Evolutionary conservation across 2,329 filamentous ascomycete species (phyloP).

Genomic region (Myriosclerotinia curreyana): DNA sequence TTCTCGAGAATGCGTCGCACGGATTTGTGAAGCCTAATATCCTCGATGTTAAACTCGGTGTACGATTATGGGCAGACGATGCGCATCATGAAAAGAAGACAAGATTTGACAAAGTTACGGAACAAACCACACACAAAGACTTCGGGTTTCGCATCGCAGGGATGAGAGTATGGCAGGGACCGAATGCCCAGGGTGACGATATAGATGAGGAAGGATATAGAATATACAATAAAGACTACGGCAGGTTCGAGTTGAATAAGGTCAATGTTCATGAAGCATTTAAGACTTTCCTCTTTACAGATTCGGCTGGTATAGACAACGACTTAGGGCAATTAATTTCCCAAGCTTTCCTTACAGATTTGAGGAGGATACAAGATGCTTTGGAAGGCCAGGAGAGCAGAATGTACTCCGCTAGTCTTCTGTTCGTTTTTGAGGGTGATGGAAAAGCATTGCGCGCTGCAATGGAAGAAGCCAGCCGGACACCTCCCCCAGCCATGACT

Average conservation of each 20-base stretch:
- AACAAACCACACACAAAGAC: conserved; percentile 57
- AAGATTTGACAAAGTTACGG: conserved; percentile 58
- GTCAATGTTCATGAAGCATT: conserved; percentile 55
- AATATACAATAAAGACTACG: conserved; percentile 63
- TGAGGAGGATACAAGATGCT: conserved; percentile 52
- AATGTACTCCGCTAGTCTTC: conserved; percentile 56
- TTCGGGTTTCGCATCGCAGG: conserved; percentile 63
- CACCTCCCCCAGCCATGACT: conserved; percentile 31
- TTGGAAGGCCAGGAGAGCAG: conserved; percentile 56
- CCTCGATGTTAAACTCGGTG: conserved; percentile 87
- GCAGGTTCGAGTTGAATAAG: conserved; percentile 51
- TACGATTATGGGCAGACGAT: conserved; percentile 79
- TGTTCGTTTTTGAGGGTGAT: conserved; percentile 64
- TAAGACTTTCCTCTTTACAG: conserved; percentile 57
- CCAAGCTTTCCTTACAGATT: conserved; percentile 51
- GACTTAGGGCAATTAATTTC: conserved; percentile 56
- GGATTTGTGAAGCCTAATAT: conserved; percentile 86
- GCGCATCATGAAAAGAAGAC: conserved; percentile 57
- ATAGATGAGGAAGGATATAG: conserved; percentile 53
- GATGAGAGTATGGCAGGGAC: conserved; percentile 61
- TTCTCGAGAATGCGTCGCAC: conserved; percentile 77
- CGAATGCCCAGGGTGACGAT: conserved; percentile 52
- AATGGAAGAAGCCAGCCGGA: conserved; percentile 40
- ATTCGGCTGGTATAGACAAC: conserved; percentile 55
- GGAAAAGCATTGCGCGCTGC: conserved; percentile 49